These are phyloP conservation scores for Globisporangium irregulare DNA, from an alignment of 352 stramenopile genomes.

Conservation along the genomic window DNA sequence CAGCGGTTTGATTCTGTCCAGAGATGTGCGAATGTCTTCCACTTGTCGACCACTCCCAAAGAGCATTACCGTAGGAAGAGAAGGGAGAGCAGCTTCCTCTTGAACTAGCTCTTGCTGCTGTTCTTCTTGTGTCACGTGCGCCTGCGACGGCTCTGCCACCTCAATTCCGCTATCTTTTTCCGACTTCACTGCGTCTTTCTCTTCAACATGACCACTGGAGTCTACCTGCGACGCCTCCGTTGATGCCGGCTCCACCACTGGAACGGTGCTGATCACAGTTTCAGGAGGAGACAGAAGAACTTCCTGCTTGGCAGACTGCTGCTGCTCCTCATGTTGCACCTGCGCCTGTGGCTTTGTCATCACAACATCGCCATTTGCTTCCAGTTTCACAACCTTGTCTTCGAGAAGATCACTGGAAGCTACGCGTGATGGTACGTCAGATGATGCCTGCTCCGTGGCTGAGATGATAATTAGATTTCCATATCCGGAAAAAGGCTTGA, in stretches of 20 bases:
- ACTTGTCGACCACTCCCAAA: constrained; percentile 37
- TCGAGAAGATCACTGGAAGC: neutral
- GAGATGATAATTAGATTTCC: neutral
- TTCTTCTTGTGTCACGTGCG: neutral
- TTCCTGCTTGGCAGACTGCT: neutral
- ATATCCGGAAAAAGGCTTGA: neutral
- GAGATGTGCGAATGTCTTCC: constrained; percentile 53
- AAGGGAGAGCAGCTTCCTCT: neutral
- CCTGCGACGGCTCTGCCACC: neutral
- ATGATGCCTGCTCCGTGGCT: neutral
- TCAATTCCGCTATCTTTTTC: neutral
- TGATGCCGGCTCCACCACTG: neutral
- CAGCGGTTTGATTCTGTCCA: constrained; percentile 25
- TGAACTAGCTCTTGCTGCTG: neutral
- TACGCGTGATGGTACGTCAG: neutral
- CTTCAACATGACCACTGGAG: neutral
- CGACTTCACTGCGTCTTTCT: neutral
- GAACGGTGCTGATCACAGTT: neutral
- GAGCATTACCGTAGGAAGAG: constrained; percentile 12
- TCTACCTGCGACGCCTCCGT: too few relatives aligned
- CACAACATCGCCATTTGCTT: neutral
- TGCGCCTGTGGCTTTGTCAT: neutral
- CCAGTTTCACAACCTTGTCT: neutral
- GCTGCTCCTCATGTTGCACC: neutral
- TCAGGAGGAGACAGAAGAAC: neutral